Base-by-base conservation (phyloP, 768 basidiomycete genomes). In the Serendipita sp. region DNA sequence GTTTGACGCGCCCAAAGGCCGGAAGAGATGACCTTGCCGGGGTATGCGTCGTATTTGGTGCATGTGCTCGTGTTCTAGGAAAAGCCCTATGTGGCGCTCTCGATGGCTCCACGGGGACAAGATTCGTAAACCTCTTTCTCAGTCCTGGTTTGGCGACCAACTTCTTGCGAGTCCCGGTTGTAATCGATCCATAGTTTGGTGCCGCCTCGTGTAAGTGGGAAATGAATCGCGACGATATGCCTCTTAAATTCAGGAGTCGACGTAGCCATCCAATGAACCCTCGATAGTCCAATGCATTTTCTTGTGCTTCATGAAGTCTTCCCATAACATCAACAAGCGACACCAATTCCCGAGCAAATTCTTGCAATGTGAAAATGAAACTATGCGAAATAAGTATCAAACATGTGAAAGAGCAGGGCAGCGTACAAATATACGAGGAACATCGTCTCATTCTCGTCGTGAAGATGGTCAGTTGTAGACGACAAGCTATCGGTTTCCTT, bases 341-440 rank as follows among this genome's bases (percentile, higher is more conserved):
- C 36, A 87, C 78, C 62, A 95, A 74, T 73, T 98, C 95, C 65
- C 81, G 78, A 5, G 90, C 82, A 72, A 97, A 97, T 71, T 98
- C 96, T 74, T 99, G 92, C 48, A 97, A 73, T 0, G 92, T 95
- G 74, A 97, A 99, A 68, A 96, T 88, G 75, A 95, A 97, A 77
- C 93, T 96, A n/a, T 67, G 3, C 41, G 38, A 28, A 15, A 36
- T 34, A 8, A 60, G 56, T 45, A 44, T 2, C 0, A 16, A 3
- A 16, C 44, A 18, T 1, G 34, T 13, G 10, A 13, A 23, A 36
- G 16, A 4, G 44, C 34, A 3, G 28, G 15, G 15, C 51, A n/a
- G 78, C 91, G 72, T 67, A 94, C 93, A 93, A 95, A 71, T 94
- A 95, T 0, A 93, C 86, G 30, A 94, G 73, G 72, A 95, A 95